A percentile compares a stretch with the other conserved stretches of the same genome.
Conservation (phyloP, 495 filamentous ascomycete genomes). For the Hypoxylon rickii region DNA sequence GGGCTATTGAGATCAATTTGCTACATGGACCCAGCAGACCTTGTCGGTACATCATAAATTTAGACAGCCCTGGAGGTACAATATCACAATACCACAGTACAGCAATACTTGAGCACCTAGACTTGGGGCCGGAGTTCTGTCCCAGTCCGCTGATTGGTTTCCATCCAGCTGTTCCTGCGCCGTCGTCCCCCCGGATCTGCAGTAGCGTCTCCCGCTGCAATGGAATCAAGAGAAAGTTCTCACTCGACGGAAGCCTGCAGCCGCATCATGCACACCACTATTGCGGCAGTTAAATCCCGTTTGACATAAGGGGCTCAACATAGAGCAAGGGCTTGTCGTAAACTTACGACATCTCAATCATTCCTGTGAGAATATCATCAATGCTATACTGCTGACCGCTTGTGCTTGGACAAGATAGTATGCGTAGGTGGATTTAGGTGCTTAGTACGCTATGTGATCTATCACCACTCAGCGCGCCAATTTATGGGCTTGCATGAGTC, state of each 20-base stretch:
- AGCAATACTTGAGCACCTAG: neutral
- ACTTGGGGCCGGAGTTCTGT: neutral
- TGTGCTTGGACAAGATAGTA: neutral
- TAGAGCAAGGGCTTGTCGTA: neutral
- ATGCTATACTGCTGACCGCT: neutral
- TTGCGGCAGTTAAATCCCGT: neutral
- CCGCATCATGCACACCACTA: neutral
- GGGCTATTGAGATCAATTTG: no score
- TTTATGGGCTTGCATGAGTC: no score
- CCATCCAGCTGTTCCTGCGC: neutral
- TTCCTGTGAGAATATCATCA: neutral
- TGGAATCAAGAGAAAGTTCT: neutral
- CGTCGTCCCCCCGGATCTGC: slow-evolving; percentile 23
- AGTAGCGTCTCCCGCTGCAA: neutral
- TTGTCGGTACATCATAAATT: neutral
- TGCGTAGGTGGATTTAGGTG: no score
- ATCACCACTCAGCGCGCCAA: no score
- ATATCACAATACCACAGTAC: no score
- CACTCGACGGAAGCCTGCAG: neutral
- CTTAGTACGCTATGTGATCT: neutral
- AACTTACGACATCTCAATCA: neutral
- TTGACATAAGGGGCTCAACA: neutral
- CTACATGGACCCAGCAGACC: no score
- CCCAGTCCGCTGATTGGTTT: slow-evolving; percentile 6
- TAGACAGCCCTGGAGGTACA: slow-evolving; percentile 7